A percentile compares a stretch with the other conserved stretches of the same genome.
These are phyloP conservation scores for Leccinum boreale DNA, from an alignment of 768 basidiomycete species.

Conservation along the genomic window DNA sequence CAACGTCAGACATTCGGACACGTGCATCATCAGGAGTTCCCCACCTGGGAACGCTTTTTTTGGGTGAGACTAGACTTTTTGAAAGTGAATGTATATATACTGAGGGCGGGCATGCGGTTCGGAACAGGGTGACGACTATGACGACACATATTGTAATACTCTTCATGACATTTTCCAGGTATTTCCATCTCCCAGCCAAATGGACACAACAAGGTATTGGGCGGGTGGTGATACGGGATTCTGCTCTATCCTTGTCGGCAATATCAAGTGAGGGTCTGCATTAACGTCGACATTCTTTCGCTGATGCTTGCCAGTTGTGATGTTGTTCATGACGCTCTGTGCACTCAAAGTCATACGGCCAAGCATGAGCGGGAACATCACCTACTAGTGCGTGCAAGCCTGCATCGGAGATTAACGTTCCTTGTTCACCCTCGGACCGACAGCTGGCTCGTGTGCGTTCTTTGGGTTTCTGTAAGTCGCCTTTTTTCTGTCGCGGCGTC, in stretches of 20 bases:
- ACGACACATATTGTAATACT: slow-evolving; percentile 9
- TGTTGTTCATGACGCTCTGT: slow-evolving; percentile 20
- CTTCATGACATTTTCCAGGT: slow-evolving; percentile 21
- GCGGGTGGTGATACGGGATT: slow-evolving; percentile 17
- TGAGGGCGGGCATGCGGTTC: not conserved
- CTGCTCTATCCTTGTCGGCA: slow-evolving; percentile 1
- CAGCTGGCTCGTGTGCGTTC: slow-evolving; percentile 18
- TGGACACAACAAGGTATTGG: slow-evolving; percentile 6
- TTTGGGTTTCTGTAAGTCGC: slow-evolving; percentile 19
- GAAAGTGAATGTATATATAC: not conserved
- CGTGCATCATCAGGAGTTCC: not conserved
- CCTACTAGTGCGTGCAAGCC: slow-evolving; percentile 14
- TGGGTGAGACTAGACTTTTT: not conserved
- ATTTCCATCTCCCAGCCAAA: slow-evolving; percentile 6
- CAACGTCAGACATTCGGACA: not conserved
- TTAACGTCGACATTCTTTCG: not conserved
- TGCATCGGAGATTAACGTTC: not conserved
- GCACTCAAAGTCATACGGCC: slow-evolving; percentile 8
- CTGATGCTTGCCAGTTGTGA: not conserved
- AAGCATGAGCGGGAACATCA: slow-evolving; percentile 18
- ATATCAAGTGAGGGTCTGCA: slow-evolving; percentile 12
- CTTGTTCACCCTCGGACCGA: not conserved
- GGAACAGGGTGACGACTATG: slow-evolving; percentile 15
- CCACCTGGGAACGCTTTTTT: not conserved
- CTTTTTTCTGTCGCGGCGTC: not conserved